phyloP scores from a whole-genome alignment of 2,329 filamentous ascomycete genomes.

The Sporothrix curviconia region DNA sequence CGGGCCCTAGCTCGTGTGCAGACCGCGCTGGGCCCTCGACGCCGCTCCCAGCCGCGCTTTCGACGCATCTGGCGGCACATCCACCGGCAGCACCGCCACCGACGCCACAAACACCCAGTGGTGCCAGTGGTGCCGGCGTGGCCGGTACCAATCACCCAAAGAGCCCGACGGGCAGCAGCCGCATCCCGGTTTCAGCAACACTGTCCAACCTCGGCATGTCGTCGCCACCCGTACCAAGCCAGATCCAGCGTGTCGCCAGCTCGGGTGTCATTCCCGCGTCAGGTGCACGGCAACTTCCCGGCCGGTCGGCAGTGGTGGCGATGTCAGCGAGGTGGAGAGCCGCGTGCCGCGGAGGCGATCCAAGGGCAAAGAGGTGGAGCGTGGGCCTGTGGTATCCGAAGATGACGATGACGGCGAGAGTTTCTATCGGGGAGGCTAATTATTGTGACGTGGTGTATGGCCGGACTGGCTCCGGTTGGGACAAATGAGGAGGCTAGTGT shows the following conservation, averaged over 20 bases:
- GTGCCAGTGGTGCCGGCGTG: neutral
- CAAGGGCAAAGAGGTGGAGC: constrained; percentile 43
- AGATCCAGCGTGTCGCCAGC: neutral
- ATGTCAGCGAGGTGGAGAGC: constrained; percentile 18
- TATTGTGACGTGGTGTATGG: neutral
- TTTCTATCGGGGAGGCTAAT: neutral
- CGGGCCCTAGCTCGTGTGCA: no score
- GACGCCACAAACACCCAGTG: neutral
- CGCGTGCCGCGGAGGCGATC: constrained; percentile 9
- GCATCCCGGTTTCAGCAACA: constrained; percentile 5
- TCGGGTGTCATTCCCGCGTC: neutral
- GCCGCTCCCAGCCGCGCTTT: no score
- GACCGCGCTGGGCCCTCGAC: no score
- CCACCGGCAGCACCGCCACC: no score
- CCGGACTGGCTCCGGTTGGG: neutral
- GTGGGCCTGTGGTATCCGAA: constrained; percentile 22
- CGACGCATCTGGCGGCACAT: no score
- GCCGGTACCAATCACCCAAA: neutral
- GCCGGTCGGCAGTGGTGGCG: neutral
- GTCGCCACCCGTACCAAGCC: neutral
- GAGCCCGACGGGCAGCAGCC: constrained; percentile 8
- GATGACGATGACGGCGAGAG: constrained; percentile 24
- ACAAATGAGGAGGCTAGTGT: neutral
- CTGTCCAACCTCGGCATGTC: neutral
- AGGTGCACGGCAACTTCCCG: neutral